Evolutionary conservation across 306 rosid species (phyloP), one percentile per base, ranked within the genome.

Genomic region (Benincasa hispida): DNA sequence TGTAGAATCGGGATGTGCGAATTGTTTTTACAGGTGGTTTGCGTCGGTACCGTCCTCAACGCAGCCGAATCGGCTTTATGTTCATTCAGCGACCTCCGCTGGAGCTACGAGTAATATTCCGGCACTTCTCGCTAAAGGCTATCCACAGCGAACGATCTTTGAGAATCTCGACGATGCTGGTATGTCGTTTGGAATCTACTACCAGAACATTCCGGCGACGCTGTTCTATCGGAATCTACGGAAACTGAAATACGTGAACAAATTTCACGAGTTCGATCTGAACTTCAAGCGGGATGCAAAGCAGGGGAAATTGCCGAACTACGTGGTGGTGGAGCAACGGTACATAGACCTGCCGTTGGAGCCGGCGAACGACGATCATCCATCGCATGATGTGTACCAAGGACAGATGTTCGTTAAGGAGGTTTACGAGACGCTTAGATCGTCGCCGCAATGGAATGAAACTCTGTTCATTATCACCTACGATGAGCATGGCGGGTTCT

Each of bases 401-500:
- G 97, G 98, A 4, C 98, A 93, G 72, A 79, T 74, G 92, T 85
- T 93, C 18, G 89, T 93, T 69, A 91, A 93, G 88, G 97, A 91
- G 84, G 94, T 91, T 75, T 93, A 93, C 75, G 97, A 93, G 84
- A 82, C 90, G 6, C 76, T 93, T 45, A 84, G 97, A 87, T 88
- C 91, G 0, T 87, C 96, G 78, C 98, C 94, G 54, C 98, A 86
- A 80, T 93, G 98, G 98, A 93, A 91, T 58, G 42, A 87, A 9
- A 91, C 96, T 50, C 68, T 93, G 28, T 78, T 93, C 0, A 0
- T 93, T 42, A 88, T 93, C 56, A 93, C 97, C 2, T 93, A 93
- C 55, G 98, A 93, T 72, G 97, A 93, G 76, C 98, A 93, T 48
- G 98, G 98, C 0, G 98, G 98, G 41, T 91, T 89, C 75, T 93